phyloP scores from a whole-genome alignment of 257 asterid species.

The Cynanchum wilfordii region DNA sequence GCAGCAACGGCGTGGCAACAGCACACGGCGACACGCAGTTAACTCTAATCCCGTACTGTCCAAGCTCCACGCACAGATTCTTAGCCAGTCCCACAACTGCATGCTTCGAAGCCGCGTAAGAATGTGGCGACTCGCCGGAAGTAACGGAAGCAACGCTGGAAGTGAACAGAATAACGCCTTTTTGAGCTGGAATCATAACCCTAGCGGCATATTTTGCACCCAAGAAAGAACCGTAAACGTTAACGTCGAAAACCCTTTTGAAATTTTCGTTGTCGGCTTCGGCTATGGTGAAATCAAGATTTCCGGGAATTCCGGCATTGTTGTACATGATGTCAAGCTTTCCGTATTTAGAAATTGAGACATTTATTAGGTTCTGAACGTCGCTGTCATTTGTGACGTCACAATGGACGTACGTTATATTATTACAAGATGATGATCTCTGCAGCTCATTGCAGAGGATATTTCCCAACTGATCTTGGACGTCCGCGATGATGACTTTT shows the following conservation, averaged over 20 bases:
- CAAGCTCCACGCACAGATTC: conserved; percentile 66
- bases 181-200: conserved; percentile 65
- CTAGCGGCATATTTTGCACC: conserved; percentile 74
- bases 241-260: conserved; percentile 58
- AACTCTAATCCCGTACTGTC: conserved; percentile 61
- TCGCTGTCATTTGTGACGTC: conserved; percentile 53
- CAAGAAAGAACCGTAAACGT: conserved; percentile 58
- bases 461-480: conserved; percentile 54
- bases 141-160: conserved; percentile 52
- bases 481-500: conserved; percentile 62
- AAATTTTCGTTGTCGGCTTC: conserved; percentile 50
- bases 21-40: conserved; percentile 72
- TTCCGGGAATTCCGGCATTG: conserved; percentile 72
- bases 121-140: conserved; percentile 58
- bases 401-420: conserved; percentile 50
- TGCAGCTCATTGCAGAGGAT: conserved; percentile 36
- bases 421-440: conserved; percentile 21
- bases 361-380: conserved; percentile 32
- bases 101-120: conserved; percentile 61
- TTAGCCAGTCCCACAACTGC: conserved; percentile 67
- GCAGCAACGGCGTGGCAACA: conserved; percentile 61
- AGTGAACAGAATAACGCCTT: conserved; percentile 51
- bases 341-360: conserved; percentile 41
- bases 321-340: conserved; percentile 73
- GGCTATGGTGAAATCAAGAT: conserved; percentile 39